Evolutionary conservation across 495 filamentous ascomycete genomes (phyloP), one percentile per base, ranked within the genome.

Genomic region (Choiromyces venosus): DNA sequence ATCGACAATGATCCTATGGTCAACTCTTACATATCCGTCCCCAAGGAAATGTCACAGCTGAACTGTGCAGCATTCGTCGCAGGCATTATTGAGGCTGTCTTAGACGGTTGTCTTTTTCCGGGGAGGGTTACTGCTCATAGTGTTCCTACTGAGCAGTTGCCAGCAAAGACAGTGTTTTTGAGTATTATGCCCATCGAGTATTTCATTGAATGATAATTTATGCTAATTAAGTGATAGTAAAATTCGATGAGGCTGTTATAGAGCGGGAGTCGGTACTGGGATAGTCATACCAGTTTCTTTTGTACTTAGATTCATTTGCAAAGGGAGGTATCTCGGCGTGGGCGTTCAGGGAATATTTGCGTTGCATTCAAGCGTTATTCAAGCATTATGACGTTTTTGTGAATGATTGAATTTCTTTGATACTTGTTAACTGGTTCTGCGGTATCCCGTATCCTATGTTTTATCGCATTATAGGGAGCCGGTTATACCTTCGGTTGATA

Each of bases 51-150:
- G 93, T 91, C 86, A 83, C 90, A 94, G 87, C 87, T 99, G 73
- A 99, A 97, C 82, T 97, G 94, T 83, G 95, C 95, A 36, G 95
- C 95, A 18, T 99, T 90, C 78, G 93, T 97, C 6, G 95, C 96
- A 1, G 95, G 95, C 1, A 91, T 99, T 71, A 90, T 99, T 70
- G 95, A 99, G 86, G 95, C 96, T 8, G 90, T 96, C 0, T 95
- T 94, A 82, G 95, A 97, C 83, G 94, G 93, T 9, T 91, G 92
- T 69, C 92, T 91, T 12, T 96, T 97, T 82, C 89, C 90, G 71
- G 92, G 92, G 4, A 89, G 90, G 74, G 96, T 98, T 36, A 94
- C 92, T 72, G 95, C 96, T 76, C 96, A 98, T 84, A 93, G 89
- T 80, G 90, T 91, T 4, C 87, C 85, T 1, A 93, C 92, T 70